phyloP scores from a whole-genome alignment of 2,329 filamentous ascomycete species.

The Beauveria medogensis region DNA sequence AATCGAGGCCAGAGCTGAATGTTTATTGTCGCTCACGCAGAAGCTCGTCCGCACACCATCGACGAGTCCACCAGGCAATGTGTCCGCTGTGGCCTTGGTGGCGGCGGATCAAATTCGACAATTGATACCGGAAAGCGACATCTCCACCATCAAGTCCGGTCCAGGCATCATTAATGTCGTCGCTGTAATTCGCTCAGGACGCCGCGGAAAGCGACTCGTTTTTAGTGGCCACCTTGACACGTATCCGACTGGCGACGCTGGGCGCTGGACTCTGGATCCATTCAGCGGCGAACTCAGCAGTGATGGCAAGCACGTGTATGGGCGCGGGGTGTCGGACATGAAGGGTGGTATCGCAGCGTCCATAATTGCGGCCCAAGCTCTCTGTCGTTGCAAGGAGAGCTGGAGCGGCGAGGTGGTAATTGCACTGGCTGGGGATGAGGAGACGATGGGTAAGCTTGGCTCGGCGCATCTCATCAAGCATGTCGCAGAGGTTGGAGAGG shows the following conservation, averaged over 20 bases:
- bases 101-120: conserved; percentile 9
- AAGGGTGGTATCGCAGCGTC: conserved; percentile 13
- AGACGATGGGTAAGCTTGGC: conserved; percentile 12
- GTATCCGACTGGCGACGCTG: conserved; percentile 10
- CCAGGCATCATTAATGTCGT: conserved; percentile 11
- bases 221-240: conserved; percentile 13
- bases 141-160: conserved; percentile 8
- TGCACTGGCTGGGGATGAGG: conserved; percentile 12
- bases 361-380: conserved; percentile 5
- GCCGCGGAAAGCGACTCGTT: conserved; percentile 10
- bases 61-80: conserved; percentile 6
- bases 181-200: conserved; percentile 5
- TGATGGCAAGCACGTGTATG: conserved; percentile 12
- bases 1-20: background rate
- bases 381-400: background rate
- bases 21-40: background rate
- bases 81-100: conserved; percentile 5
- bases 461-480: conserved; percentile 10
- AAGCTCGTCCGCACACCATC: conserved; percentile 1
- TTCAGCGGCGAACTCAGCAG: conserved; percentile 9
- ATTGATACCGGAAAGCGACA: conserved; percentile 7
- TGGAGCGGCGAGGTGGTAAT: conserved; percentile 12
- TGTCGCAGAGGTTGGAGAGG: background rate
- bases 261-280: conserved; percentile 5
- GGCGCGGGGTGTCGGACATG: conserved; percentile 12